These are phyloP conservation scores for Rosa multiflora DNA, from an alignment of 306 rosid species.

Conservation along the genomic window DNA sequence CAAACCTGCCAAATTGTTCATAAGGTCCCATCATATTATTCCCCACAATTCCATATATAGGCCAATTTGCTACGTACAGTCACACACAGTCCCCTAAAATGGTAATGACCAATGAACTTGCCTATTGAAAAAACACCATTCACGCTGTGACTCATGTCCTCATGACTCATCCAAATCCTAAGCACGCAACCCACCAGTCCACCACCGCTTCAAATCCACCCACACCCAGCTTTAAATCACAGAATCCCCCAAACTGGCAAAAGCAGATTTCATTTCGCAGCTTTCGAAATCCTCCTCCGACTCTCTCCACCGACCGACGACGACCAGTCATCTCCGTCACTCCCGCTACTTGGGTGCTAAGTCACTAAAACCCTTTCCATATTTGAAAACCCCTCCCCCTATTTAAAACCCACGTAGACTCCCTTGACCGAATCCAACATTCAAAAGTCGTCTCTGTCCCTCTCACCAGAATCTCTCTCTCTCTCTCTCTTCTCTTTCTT, in stretches of 20 bases:
- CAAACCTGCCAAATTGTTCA: no score
- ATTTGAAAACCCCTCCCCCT: background rate
- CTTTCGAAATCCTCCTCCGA: background rate
- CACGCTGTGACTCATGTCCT: background rate
- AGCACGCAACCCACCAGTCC: background rate
- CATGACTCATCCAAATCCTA: background rate
- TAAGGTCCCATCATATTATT: no score
- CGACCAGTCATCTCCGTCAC: background rate
- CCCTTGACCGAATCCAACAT: background rate
- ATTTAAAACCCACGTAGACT: slow-evolving; percentile 3
- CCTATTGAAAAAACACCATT: background rate
- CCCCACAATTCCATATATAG: no score
- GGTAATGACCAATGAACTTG: background rate
- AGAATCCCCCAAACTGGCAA: background rate
- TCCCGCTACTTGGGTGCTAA: background rate
- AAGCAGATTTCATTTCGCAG: background rate
- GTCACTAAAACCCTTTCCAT: background rate
- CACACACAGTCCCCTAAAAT: background rate
- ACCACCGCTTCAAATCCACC: background rate
- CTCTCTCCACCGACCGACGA: background rate
- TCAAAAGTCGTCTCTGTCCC: background rate
- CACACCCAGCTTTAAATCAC: background rate
- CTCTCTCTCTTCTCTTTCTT: background rate
- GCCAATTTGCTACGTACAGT: background rate
- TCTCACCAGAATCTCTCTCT: background rate